phyloP scores from a whole-genome alignment of 106 monocot species.

The Amphibolis antarctica region DNA sequence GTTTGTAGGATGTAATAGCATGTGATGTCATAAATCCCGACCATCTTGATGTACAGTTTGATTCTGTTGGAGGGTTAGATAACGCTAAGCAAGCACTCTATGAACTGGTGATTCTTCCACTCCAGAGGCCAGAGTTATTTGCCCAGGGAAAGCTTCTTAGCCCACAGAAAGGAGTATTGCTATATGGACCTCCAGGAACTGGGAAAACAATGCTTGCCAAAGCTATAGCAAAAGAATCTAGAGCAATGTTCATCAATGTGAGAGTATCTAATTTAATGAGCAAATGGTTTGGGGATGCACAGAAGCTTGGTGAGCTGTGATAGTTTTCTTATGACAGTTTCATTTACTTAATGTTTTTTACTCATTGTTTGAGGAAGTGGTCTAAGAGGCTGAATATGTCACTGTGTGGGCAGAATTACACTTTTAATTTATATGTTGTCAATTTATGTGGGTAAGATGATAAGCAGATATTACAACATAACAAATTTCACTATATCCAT shows the following conservation, averaged over 20 bases:
- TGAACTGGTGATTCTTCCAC: constrained; percentile 90
- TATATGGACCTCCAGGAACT: constrained; percentile 92
- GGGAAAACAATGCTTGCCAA: constrained; percentile 99
- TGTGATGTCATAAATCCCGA: constrained; percentile 96
- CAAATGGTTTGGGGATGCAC: constrained; percentile 99
- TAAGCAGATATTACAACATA: too few relatives aligned
- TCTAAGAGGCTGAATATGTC: too few relatives aligned
- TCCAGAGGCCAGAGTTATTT: constrained; percentile 78
- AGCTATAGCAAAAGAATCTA: constrained; percentile 87
- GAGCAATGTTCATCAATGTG: constrained; percentile 93
- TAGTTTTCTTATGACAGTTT: too few relatives aligned
- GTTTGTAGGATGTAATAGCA: constrained; percentile 78
- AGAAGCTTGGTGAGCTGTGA: constrained; percentile 60
- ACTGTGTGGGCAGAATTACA: too few relatives aligned
- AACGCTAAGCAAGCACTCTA: constrained; percentile 56
- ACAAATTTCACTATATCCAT: too few relatives aligned
- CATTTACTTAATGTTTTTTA: too few relatives aligned
- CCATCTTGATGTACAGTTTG: constrained; percentile 83
- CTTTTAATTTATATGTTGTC: too few relatives aligned
- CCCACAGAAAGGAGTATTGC: constrained; percentile 83
- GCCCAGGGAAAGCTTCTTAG: constrained; percentile 80
- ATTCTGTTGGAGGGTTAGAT: constrained; percentile 82
- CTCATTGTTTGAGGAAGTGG: too few relatives aligned
- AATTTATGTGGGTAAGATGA: too few relatives aligned
- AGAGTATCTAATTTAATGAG: constrained; percentile 95